These are phyloP conservation scores for Mikania micrantha DNA, from an alignment of 129 eudicot species.

Conservation along the genomic window DNA sequence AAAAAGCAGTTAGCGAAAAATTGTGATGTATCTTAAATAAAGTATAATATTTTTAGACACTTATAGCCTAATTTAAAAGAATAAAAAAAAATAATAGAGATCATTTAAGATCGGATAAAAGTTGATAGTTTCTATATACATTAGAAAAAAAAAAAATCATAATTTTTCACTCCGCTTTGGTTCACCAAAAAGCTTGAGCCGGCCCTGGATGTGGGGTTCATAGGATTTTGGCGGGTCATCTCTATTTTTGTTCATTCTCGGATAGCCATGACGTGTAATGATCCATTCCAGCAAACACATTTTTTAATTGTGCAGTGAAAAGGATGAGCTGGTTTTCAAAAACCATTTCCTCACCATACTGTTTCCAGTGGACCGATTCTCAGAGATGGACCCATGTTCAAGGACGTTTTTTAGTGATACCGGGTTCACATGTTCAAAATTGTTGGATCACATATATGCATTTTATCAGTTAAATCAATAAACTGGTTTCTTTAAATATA, in stretches of 20 bases:
- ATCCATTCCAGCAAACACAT: neutral
- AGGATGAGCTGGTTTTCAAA: constrained; percentile 60
- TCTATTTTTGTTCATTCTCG: no score
- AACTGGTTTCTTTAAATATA: neutral
- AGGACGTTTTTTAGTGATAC: constrained; percentile 72
- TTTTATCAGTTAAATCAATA: constrained; percentile 71
- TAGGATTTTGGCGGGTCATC: no score
- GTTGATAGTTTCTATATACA: no score
- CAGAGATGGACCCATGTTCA: constrained; percentile 91
- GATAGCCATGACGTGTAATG: no score
- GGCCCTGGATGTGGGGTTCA: no score
- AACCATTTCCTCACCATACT: constrained; percentile 72
- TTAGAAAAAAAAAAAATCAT: no score
- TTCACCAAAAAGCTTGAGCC: no score
- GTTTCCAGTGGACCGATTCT: constrained; percentile 83
- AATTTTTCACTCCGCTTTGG: no score
- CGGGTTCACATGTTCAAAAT: constrained; percentile 82
- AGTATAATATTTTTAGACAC: neutral
- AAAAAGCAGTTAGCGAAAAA: neutral
- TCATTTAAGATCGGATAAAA: neutral
- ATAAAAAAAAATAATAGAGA: neutral
- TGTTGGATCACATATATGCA: constrained; percentile 59
- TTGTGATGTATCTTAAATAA: neutral
- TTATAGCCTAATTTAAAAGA: neutral
- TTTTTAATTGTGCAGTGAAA: constrained; percentile 53